These are phyloP conservation scores for Trichoderma sp. DNA, from an alignment of 2,329 filamentous ascomycete species.

Conservation along the genomic window DNA sequence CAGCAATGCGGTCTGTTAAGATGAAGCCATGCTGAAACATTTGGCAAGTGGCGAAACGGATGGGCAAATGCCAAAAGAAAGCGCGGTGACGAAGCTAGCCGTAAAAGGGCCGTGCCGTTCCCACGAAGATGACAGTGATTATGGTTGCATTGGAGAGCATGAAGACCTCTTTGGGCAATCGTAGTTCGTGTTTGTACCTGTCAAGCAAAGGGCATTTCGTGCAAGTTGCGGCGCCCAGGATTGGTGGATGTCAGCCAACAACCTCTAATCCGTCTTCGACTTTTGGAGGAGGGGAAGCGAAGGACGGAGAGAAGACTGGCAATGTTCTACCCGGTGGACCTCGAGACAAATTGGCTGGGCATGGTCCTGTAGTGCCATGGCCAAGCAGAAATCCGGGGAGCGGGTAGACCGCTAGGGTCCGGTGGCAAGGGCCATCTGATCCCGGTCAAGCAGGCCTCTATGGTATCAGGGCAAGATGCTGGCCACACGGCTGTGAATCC, in stretches of 20 bases:
- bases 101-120: neutral
- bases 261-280: neutral
- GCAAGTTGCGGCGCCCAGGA: neutral
- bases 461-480: conserved; percentile 23
- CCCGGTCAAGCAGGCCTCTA: conserved; percentile 30
- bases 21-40: conserved; percentile 8
- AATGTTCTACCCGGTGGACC: conserved; percentile 11
- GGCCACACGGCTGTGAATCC: conserved; percentile 38
- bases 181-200: neutral
- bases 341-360: conserved; percentile 19
- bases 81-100: neutral
- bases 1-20: conserved; percentile 2
- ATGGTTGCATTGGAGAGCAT: neutral
- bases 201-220: neutral
- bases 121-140: neutral
- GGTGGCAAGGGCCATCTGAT: conserved; percentile 30
- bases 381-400: conserved; percentile 34
- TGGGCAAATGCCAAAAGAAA: neutral
- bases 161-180: neutral
- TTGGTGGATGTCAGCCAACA: neutral
- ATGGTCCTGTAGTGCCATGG: conserved; percentile 14
- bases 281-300: neutral
- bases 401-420: conserved; percentile 26
- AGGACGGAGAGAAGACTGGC: conserved; percentile 13
- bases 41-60: conserved; percentile 2